Evolutionary conservation across 305 asterid genomes (phyloP).

Genomic region (Euphrasia arctica): DNA sequence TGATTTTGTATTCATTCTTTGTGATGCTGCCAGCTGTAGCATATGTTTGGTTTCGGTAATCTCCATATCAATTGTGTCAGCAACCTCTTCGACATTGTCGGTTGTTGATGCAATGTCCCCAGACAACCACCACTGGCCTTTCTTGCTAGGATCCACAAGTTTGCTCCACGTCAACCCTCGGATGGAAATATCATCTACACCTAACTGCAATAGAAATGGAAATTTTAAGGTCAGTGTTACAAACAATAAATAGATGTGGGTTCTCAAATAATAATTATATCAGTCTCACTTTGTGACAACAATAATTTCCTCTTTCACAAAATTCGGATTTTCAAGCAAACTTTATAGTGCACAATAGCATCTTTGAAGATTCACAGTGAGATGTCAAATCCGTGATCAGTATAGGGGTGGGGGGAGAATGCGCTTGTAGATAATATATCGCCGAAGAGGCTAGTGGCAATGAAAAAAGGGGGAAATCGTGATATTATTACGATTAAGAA

Average conservation of each 20-base stretch:
- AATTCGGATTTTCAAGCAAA: no score
- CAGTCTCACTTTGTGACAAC: no score
- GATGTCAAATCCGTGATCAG: no score
- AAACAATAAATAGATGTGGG: neutral
- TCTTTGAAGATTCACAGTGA: no score
- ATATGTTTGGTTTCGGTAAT: slow-evolving; percentile 72
- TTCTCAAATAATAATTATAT: no score
- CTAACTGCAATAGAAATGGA: slow-evolving; percentile 46
- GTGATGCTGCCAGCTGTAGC: slow-evolving; percentile 84
- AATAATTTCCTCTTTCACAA: no score
- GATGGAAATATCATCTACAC: slow-evolving; percentile 64
- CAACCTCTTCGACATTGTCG: slow-evolving; percentile 63
- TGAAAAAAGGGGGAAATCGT: no score
- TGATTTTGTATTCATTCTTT: slow-evolving; percentile 91
- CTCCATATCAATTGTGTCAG: slow-evolving; percentile 68
- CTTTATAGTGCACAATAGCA: no score
- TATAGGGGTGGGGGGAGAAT: no score
- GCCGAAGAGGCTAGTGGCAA: no score
- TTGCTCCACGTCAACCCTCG: slow-evolving; percentile 81
- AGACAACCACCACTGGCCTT: slow-evolving; percentile 94
- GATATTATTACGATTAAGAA: no score
- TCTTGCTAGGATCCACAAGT: slow-evolving; percentile 84
- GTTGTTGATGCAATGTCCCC: slow-evolving; percentile 53
- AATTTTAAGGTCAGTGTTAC: slow-evolving; percentile 1
- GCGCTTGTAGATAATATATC: no score